Percentiles rank a stretch among this genome's conserved stretches.
phyloP scores from a whole-genome alignment of 2,329 filamentous ascomycete species.

The Spiromastix sp. region DNA sequence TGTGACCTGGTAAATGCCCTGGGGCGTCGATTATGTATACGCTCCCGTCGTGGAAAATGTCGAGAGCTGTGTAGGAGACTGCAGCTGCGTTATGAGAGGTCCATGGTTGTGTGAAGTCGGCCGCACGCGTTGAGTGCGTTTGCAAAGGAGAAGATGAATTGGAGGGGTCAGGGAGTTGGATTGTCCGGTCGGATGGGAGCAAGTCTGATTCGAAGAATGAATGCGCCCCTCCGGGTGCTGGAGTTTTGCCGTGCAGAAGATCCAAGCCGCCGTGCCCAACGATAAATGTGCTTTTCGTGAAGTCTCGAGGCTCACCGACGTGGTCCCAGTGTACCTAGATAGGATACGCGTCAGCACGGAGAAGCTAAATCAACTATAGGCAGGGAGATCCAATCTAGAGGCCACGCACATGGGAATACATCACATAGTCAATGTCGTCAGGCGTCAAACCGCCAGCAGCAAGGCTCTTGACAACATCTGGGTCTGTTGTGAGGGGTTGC shows the following conservation, averaged over 20 bases:
- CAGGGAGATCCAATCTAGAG: not conserved
- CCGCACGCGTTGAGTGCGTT: constrained; percentile 1
- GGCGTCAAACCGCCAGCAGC: constrained; percentile 24
- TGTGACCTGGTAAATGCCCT: constrained; percentile 23
- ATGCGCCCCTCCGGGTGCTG: constrained; percentile 14
- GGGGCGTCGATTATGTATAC: constrained; percentile 22
- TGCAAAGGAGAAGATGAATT: constrained; percentile 6
- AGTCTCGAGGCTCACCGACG: constrained; percentile 30
- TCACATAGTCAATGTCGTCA: constrained; percentile 31
- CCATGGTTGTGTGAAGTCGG: constrained; percentile 14
- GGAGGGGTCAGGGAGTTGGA: constrained; percentile 15
- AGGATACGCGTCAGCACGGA: too few relatives aligned
- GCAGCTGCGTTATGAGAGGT: constrained; percentile 7
- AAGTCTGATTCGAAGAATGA: constrained; percentile 19
- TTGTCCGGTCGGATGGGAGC: constrained; percentile 13
- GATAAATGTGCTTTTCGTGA: constrained; percentile 27
- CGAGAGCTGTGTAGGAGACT: constrained; percentile 15
- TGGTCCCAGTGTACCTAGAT: constrained; percentile 34
- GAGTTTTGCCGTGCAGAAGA: constrained; percentile 12
- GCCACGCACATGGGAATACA: constrained; percentile 30
- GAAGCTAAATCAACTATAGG: not conserved
- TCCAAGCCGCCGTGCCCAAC: constrained; percentile 22
- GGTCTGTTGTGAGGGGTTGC: constrained; percentile 15
- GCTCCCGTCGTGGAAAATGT: constrained; percentile 21
- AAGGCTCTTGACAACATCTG: constrained; percentile 22